Conservation (phyloP, 2,329 filamentous ascomycete genomes). For the Diaporthe australafricana region DNA sequence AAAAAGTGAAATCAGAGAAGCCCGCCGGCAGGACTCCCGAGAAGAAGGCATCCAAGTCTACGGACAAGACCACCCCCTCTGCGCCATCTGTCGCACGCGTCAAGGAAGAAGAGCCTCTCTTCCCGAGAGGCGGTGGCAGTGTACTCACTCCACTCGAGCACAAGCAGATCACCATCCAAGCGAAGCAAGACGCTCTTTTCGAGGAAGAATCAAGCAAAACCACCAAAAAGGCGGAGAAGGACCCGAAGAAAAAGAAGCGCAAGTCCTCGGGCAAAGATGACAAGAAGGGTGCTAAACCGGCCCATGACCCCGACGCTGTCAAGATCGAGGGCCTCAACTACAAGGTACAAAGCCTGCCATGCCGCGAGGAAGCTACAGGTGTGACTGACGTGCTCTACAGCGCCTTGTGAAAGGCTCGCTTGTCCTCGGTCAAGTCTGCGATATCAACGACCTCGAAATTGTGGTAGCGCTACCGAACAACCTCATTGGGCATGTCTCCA, state of each 20-base stretch:
- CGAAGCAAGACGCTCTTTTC: slow-evolving; percentile 90
- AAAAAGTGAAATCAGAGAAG: slow-evolving; percentile 56
- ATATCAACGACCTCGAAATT: slow-evolving; percentile 83
- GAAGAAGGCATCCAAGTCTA: slow-evolving; percentile 43
- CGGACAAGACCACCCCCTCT: slow-evolving; percentile 36
- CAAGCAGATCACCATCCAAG: slow-evolving; percentile 95
- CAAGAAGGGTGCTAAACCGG: slow-evolving; percentile 56
- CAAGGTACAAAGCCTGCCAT: slow-evolving; percentile 69
- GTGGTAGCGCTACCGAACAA: slow-evolving; percentile 92
- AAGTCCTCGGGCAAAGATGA: slow-evolving; percentile 63
- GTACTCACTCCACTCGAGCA: slow-evolving; percentile 93
- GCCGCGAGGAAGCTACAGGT: slow-evolving; percentile 19
- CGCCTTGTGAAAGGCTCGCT: slow-evolving; percentile 87
- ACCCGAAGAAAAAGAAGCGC: slow-evolving; percentile 65
- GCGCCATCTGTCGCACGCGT: slow-evolving; percentile 54
- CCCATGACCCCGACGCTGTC: slow-evolving; percentile 67
- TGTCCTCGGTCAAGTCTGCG: slow-evolving; percentile 86
- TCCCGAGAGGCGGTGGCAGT: slow-evolving; percentile 92
- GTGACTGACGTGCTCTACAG: slow-evolving; percentile 55
- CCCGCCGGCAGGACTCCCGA: slow-evolving; percentile 47
- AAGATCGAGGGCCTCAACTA: slow-evolving; percentile 90
- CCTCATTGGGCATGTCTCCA: slow-evolving; percentile 86
- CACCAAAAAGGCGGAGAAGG: slow-evolving; percentile 55
- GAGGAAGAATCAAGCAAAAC: slow-evolving; percentile 77
- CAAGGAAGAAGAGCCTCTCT: slow-evolving; percentile 87